Evolutionary conservation across 2,329 filamentous ascomycete species (phyloP), one percentile per base, ranked within the genome.

Genomic region (Elsinoe australis): DNA sequence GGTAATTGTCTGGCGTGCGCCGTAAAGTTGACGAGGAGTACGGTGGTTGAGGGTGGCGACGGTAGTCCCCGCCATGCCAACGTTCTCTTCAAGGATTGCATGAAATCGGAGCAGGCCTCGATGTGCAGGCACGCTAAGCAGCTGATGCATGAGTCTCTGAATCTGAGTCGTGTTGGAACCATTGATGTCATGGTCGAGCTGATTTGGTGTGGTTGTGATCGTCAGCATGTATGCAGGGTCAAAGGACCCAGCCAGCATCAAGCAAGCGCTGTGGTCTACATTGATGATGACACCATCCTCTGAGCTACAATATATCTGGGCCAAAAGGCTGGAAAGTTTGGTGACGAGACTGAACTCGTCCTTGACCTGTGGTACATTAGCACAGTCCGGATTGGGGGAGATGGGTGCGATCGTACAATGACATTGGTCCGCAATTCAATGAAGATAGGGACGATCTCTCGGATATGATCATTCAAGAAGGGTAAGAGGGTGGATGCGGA

Each of bases 141-240:
- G 72, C 18, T 87, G 82, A 10, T 80, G 73, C 64, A 95, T 75
- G 61, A 85, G 82, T n/a, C 71, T 73, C 60, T 92, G 85, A 3
- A 94, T 76, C 14, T 94, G 67, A n/a, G 75, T 73, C 1, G 86
- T 80, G 63, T 90, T 92, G 53, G 87, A 79, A 62, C 85, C 84
- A 67, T 95, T 95, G 46, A 79, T 86, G 3, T 80, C 76, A 0
- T 85, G 78, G 52, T 82, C 80, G 50, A 92, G 69, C 54, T 86
- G 75, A 8, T 72, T 72, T 1, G 83, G 74, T 7, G 92, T 71
- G 0, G 86, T 81, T 28, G 76, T 82, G 51, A 95, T 76, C 26
- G 79, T 83, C 59, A 94, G 71, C 51, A 82, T 75, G 60, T 95
- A 95, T 15, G 86, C 85, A 3, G 86, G 83, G 44, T 88, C 83